These are phyloP conservation scores for Fusarium graminum DNA, from an alignment of 2,329 filamentous ascomycete genomes.

Conservation along the genomic window DNA sequence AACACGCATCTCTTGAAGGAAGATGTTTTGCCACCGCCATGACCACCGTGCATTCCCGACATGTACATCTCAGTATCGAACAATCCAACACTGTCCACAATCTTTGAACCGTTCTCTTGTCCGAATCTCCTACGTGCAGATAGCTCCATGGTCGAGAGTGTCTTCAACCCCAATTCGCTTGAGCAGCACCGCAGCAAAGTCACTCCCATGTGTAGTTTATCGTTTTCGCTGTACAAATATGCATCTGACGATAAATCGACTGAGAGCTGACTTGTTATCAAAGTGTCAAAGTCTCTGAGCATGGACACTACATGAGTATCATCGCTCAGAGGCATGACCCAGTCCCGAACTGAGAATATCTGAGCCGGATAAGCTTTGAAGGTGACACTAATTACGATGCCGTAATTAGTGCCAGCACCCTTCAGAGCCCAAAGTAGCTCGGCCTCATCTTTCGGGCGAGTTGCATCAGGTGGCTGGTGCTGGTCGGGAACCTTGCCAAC, in stretches of 20 bases:
- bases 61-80: constrained; percentile 74
- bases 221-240: constrained; percentile 66
- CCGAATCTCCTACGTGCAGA: constrained; percentile 50
- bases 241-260: constrained; percentile 63
- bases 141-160: background rate
- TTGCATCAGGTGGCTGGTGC: constrained; percentile 56
- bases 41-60: constrained; percentile 69
- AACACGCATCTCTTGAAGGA: constrained; percentile 76
- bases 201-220: constrained; percentile 64
- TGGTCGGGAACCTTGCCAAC: constrained; percentile 65
- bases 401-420: constrained; percentile 71
- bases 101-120: constrained; percentile 49
- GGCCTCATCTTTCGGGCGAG: constrained; percentile 61
- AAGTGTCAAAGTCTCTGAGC: constrained; percentile 57
- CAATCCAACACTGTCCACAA: constrained; percentile 62
- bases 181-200: constrained; percentile 61
- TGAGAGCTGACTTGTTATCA: constrained; percentile 57
- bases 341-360: constrained; percentile 57
- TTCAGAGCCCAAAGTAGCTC: constrained; percentile 69
- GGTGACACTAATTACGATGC: constrained; percentile 66
- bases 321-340: constrained; percentile 55
- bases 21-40: constrained; percentile 69
- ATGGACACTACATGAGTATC: constrained; percentile 45
- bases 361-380: constrained; percentile 62
- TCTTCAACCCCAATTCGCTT: constrained; percentile 23